Base-by-base conservation (phyloP, 306 rosid genomes). In the Herpetospermum pedunculosum region DNA sequence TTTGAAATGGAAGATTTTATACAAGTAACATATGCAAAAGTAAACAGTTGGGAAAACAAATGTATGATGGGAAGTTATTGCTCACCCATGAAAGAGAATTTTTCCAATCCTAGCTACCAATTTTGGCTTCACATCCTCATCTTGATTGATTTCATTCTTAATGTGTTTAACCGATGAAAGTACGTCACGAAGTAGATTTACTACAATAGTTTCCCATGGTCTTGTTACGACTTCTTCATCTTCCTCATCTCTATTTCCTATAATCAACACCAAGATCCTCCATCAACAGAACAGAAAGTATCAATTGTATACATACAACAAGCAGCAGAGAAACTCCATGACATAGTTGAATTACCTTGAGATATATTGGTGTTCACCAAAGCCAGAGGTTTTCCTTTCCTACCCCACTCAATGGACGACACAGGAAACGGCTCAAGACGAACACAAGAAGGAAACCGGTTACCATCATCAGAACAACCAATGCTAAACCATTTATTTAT, bases 51-150 rank as follows among this genome's bases (percentile, higher is more conserved):
- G n/a, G n/a, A n/a, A 34, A 63, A 3, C 70, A 63, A 63, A 34
- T 35, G 21, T 65, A 30, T 38, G 0, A 19, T 18, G 30, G 26
- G 25, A 68, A 68, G 4, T 40, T 60, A n/a, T 49, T 25, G 2
- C 74, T 32, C 74, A 86, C 90, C 83, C 73, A 55, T 70, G 80
- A 67, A 86, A 83, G 18, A 79, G 75, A 72, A 86, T 14, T 75
- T 80, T 86, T 47, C 90, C 90, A 69, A 83, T 37, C 80, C 82
- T 78, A 34, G 85, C 87, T 53, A 73, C 64, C 79, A 83, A 64
- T 4, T 25, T 55, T 9, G 79, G 83, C 69, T 75, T 79, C 34
- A 29, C 52, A n/a, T 77, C 65, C 1, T 29, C 62, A 19, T 54
- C 26, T 19, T 15, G 58, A 41, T 43, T 35, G 58, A 81, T 71